Evolutionary conservation across 257 asterid species (phyloP), one percentile per base, ranked within the genome.

Genomic region (Ajuga chamaepitys): DNA sequence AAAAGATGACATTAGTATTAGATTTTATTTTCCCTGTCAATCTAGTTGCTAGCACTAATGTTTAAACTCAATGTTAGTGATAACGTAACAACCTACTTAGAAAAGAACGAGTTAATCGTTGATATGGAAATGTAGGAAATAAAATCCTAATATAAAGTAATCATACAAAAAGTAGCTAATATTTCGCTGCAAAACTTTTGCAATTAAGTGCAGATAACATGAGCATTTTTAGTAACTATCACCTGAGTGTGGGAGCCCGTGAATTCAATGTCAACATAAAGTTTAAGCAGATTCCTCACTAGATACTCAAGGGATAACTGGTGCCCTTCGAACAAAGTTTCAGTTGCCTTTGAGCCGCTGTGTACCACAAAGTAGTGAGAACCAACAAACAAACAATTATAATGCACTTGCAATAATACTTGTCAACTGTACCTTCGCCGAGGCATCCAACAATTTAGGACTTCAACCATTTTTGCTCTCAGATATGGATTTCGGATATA

Each of bases 231-330:
- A 63, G 52, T 32, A 62, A 57, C 66, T 67, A 67, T 80, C 71
- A 94, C 99, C 99, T 93, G 99, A 46, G 97, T 89, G 58, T 93
- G 99, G 61, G 99, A 89, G 64, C 99, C 99, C 7, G 99, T 93
- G 75, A 93, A 93, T 80, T 93, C 99, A 45, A 93, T 93, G 80
- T 93, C 99, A 55, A 93, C 97, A 70, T 93, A 93, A 37, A 89
- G 89, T 86, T 89, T 93, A 81, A 89, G 74, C 68, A 93, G 96
- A 75, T 93, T 88, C 83, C 65, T 83, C 71, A 93, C 99, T 42
- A 93, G 92, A 79, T 83, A 87, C 75, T 89, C 92, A 48, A 93
- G 86, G 55, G 99, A 88, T 46, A 93, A 78, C 57, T 79, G 90
- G 75, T 93, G 97, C 71, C 97, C 97, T 76, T 89, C 97, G 66